Base-by-base conservation (phyloP, 805 yeast genomes). In the Nakazawaea wickerhamii region DNA sequence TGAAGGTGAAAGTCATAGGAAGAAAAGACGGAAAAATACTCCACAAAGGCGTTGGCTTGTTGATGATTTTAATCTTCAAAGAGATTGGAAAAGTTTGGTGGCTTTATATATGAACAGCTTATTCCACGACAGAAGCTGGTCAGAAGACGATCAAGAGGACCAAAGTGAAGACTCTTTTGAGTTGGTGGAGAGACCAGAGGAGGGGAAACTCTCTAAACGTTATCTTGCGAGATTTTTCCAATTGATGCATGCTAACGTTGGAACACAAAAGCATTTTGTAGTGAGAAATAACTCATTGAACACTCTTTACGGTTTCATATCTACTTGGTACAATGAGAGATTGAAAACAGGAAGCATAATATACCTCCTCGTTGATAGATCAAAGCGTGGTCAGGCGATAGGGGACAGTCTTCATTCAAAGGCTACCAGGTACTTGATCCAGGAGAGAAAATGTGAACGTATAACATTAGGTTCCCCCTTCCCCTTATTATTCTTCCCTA, bases 281-380 rank as follows among this genome's bases (percentile, higher is more conserved):
- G 77, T 77, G 22, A 60, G 81, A 42, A 78, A 79, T 55, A 70
- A 81, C 7, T 65, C 77, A 15, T 64, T 75, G 41, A 75, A 76
- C 46, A 66, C 75, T 14, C 48, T 76, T 9, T 77, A 75, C 50
- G 84, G 84, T 4, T 57, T 77, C 18, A 63, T 74, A 4, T 56
- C 73, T 27, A 76, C 81, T 2, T 76, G 82, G 80, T 68, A 68
- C 4, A 65, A 67, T 34, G 64, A 58, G 21, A 47, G 55, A 7
- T 45, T 49, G 13, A 50, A 51, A 17, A 52, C 57, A 4, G 84
- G 83, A 1, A 58, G 67, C 20, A 65, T 79, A 5, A 48, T 72
- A 41, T 64, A 65, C 52, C 47, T 78, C 9, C 55, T 70, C 50
- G 84, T 79, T 4, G 82, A 74, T 48, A 71, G 69, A 36, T 58